phyloP scores from a whole-genome alignment of 805 yeast genomes.

The Cyberlindnera lachancei region DNA sequence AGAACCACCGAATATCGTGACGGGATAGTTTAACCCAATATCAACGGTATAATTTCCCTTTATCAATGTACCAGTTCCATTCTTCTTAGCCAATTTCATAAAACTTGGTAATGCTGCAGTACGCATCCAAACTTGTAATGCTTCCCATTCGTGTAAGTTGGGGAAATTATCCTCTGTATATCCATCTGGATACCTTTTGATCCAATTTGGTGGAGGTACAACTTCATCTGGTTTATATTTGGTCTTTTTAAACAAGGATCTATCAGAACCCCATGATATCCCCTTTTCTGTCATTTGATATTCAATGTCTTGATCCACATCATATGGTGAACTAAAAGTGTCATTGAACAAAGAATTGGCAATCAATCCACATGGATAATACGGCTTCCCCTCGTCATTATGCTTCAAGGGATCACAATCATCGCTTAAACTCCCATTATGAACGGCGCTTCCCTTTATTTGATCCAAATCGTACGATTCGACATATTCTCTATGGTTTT shows the following conservation, averaged over 20 bases:
- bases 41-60: conserved; percentile 66
- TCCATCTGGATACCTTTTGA: conserved; percentile 70
- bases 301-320: conserved; percentile 5
- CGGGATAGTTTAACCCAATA: conserved; percentile 76
- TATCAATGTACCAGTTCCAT: conserved; percentile 45
- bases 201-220: conserved; percentile 96
- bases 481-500: conserved; percentile 92
- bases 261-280: conserved; percentile 84
- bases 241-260: conserved; percentile 65
- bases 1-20: conserved; percentile 77
- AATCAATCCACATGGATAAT: conserved; percentile 92
- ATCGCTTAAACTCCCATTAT: conserved; percentile 38
- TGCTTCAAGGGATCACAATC: conserved; percentile 60
- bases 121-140: conserved; percentile 96
- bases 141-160: conserved; percentile 68
- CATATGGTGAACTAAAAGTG: conserved; percentile 52
- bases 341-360: conserved; percentile 93
- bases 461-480: conserved; percentile 77
- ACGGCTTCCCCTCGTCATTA: conserved; percentile 45
- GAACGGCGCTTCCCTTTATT: conserved; percentile 66
- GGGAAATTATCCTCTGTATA: conserved; percentile 80
- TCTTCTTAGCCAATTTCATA: conserved; percentile 68
- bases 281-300: conserved; percentile 34
- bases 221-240: conserved; percentile 58
- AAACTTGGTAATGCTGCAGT: conserved; percentile 91